Evolutionary conservation across 257 asterid genomes (phyloP), one percentile per base, ranked within the genome.

Genomic region (Anisodus tanguticus): DNA sequence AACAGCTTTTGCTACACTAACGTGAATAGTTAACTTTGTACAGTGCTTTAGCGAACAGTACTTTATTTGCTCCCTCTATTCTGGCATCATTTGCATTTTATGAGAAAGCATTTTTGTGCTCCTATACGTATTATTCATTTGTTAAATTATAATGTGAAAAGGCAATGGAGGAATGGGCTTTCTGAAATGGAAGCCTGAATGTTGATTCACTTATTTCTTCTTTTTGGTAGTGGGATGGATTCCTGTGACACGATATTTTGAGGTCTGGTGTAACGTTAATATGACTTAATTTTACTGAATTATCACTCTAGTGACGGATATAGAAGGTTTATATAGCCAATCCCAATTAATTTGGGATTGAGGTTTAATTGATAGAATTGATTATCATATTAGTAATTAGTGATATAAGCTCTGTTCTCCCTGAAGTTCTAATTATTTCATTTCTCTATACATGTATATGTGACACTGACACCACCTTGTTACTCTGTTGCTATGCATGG

Each of bases 401-500:
- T 13, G 60, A 55, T 13, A 55, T 9, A 71, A 71, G 39, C 6
- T 43, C n/a, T 19, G 43, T 47, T 26, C 80, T 74, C 80, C 80
- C 80, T 47, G 43, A 74, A 47, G 80, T 47, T 74, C 0, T 47
- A 51, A 19, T 47, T 19, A 57, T 74, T 69, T 66, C 47, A 51
- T 64, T 66, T 66, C 60, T 41, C 12, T 63, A 47, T 70, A 43
- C 41, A 63, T 54, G 59, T 64, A 22, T 9, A 81, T 82, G 84
- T 8, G 26, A 19, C 84, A n/a, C 57, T 8, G 26, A 19, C 84
- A n/a, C 57, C 60, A 2, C 74, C 13, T 68, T 68, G 37, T 15
- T 68, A 37, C 26, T 68, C 51, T 72, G 80, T 72, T 71, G 41
- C 80, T 82, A 82, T 82, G 62, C 85, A 77, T 90, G 87, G 87